Evolutionary conservation across 2,329 filamentous ascomycete species (phyloP).

Genomic region (Pleoardoris graminearum): DNA sequence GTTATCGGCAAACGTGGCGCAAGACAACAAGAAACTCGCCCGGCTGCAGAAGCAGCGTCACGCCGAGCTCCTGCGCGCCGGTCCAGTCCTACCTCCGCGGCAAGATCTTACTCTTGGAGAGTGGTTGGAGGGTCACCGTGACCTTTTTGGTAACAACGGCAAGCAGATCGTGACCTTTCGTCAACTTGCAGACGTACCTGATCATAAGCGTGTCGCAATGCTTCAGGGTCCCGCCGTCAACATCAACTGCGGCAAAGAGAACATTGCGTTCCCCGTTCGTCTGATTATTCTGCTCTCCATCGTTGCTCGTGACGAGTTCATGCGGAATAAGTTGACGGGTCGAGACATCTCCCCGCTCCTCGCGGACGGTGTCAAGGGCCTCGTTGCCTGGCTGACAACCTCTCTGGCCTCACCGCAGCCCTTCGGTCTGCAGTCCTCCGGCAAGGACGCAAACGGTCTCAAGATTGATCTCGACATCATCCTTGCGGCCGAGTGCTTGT

Average conservation of each 20-base stretch:
- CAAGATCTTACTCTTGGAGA: too few species aligned
- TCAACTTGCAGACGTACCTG: not conserved
- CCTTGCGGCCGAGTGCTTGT: not conserved
- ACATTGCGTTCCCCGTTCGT: not conserved
- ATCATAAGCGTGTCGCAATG: not conserved
- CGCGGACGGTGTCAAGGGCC: not conserved
- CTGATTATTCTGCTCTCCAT: not conserved
- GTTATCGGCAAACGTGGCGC: too few species aligned
- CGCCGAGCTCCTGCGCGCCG: too few species aligned
- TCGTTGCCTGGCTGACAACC: not conserved
- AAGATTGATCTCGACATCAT: not conserved
- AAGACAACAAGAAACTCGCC: too few species aligned
- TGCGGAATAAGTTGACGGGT: not conserved
- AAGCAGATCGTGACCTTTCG: not conserved
- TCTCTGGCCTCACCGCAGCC: not conserved
- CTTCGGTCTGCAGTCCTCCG: not conserved
- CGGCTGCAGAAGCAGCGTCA: too few species aligned
- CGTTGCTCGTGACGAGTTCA: not conserved
- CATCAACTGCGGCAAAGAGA: not conserved
- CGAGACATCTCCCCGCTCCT: not conserved
- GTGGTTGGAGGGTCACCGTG: too few species aligned
- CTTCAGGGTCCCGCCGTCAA: not conserved
- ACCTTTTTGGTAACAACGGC: too few species aligned
- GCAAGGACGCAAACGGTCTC: not conserved
- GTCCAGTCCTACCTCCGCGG: too few species aligned